These are phyloP conservation scores for Naganishia sp. DNA, from an alignment of 1,284 basidiomycete genomes.

Conservation along the genomic window DNA sequence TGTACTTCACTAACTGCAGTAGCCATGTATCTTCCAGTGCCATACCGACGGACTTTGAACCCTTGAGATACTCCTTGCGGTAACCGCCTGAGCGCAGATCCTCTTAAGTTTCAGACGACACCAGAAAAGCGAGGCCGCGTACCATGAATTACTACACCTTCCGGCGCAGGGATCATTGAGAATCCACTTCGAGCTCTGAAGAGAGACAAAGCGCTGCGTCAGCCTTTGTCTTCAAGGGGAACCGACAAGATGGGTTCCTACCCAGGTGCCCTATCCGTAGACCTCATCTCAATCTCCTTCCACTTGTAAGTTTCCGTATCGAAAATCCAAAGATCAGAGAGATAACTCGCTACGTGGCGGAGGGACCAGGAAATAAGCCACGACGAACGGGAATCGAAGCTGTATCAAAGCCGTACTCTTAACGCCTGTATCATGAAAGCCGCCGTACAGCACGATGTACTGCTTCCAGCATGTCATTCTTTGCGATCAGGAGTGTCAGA, in stretches of 20 bases:
- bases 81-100: conserved; percentile 66
- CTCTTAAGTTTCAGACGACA: not conserved
- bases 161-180: conserved; percentile 76
- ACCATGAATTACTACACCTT: conserved; percentile 83
- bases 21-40: conserved; percentile 92
- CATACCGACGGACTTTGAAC: conserved; percentile 79
- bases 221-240: not conserved
- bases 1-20: conserved; percentile 61
- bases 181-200: conserved; percentile 77
- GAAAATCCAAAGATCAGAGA: conserved; percentile 86
- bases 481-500: conserved; percentile 4
- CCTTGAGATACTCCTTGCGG: conserved; percentile 86
- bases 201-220: not conserved
- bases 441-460: conserved; percentile 79
- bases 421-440: conserved; percentile 79
- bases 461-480: conserved; percentile 93
- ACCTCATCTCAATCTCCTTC: conserved; percentile 73
- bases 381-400: not conserved
- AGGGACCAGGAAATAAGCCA: not conserved
- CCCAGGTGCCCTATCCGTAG: conserved; percentile 66
- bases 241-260: conserved; percentile 12
- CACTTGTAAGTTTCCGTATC: conserved; percentile 86
- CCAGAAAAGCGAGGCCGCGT: conserved; percentile 25
- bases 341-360: conserved; percentile 65
- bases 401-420: conserved; percentile 58